Evolutionary conservation across 2,329 filamentous ascomycete genomes (phyloP).

Genomic region (Zymoseptoria tritici): DNA sequence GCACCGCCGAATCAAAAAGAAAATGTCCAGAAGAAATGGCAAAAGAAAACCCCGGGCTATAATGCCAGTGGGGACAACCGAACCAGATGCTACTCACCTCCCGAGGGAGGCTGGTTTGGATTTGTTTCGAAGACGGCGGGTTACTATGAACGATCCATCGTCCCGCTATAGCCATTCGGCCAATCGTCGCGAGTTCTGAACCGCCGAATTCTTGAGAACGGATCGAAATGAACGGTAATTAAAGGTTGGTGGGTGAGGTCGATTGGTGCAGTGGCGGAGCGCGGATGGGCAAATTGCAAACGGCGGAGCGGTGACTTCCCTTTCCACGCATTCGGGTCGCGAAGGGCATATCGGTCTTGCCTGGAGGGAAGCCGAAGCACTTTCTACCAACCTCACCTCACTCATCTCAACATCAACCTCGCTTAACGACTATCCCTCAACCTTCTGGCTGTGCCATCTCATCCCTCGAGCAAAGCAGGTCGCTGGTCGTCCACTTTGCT

Average conservation of each 20-base stretch:
- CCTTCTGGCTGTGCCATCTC: no score
- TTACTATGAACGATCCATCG: background rate
- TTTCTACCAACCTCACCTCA: background rate
- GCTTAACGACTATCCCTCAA: background rate
- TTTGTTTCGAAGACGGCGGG: background rate
- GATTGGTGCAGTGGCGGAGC: background rate
- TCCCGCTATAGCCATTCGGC: background rate
- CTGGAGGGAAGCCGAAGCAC: background rate
- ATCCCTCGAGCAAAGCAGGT: background rate
- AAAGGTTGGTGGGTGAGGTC: background rate
- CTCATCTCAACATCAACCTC: background rate
- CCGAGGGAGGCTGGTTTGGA: background rate
- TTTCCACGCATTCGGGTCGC: background rate
- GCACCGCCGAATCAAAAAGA: background rate
- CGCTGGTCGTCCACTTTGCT: constrained; percentile 1
- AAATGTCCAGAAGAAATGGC: background rate
- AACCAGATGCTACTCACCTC: background rate
- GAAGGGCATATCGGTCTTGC: background rate
- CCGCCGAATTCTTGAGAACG: background rate
- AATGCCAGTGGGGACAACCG: background rate
- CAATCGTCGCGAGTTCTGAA: background rate
- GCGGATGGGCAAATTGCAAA: background rate
- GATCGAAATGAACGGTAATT: background rate
- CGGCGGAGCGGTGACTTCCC: background rate
- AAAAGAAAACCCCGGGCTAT: background rate